Evolutionary conservation across 495 filamentous ascomycete genomes (phyloP).

Genomic region (Massariosphaeria phaeospora): DNA sequence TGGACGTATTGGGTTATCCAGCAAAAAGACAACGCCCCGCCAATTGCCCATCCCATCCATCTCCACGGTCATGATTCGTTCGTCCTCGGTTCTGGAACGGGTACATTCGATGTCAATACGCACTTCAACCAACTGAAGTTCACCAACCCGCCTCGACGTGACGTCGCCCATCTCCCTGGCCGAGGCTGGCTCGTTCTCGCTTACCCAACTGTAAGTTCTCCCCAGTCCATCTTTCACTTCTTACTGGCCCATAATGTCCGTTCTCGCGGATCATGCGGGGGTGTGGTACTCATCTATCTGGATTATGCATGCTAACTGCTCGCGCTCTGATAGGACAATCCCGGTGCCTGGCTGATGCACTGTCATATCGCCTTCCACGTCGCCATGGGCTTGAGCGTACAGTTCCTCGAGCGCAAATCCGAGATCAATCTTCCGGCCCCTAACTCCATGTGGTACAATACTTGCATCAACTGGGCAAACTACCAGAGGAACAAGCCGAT

Average conservation of each 20-base stretch:
- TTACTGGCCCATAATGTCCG: too few relatives aligned
- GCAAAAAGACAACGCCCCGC: constrained; percentile 25
- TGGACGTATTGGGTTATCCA: constrained; percentile 44
- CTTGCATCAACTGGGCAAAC: constrained; percentile 23
- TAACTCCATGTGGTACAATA: constrained; percentile 21
- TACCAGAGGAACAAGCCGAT: constrained; percentile 18
- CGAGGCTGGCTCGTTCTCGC: constrained; percentile 37
- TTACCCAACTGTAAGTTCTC: constrained; percentile 32
- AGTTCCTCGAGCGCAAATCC: constrained; percentile 35
- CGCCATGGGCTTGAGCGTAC: constrained; percentile 32
- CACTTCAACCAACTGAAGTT: constrained; percentile 21
- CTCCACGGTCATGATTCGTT: constrained; percentile 40
- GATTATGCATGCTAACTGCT: neutral
- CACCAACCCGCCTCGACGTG: constrained; percentile 36
- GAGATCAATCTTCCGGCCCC: constrained; percentile 11
- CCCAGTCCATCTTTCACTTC: neutral
- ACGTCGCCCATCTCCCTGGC: constrained; percentile 32
- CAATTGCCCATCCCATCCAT: constrained; percentile 39
- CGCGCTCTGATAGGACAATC: constrained; percentile 22
- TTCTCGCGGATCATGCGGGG: too few relatives aligned
- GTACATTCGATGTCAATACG: constrained; percentile 19
- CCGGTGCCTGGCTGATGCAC: constrained; percentile 36
- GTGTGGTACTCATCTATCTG: too few relatives aligned
- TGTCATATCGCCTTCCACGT: constrained; percentile 40
- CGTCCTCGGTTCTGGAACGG: constrained; percentile 31